Percentiles rank a stretch among this genome's conserved stretches.
These are phyloP conservation scores for Ceratobasidium papillatum DNA, from an alignment of 1,284 basidiomycete species.

Conservation along the genomic window DNA sequence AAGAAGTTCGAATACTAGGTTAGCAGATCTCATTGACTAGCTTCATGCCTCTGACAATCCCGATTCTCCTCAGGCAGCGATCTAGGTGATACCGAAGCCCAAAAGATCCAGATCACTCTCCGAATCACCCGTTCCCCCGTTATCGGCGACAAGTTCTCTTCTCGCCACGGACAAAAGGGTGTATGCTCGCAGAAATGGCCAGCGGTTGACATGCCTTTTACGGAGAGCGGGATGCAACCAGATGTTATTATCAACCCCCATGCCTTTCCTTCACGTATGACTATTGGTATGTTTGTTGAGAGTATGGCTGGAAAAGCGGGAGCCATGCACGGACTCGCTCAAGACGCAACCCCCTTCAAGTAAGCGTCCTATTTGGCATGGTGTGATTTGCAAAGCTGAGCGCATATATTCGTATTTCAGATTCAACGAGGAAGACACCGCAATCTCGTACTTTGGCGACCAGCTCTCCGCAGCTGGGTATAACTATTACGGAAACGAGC, in stretches of 20 bases:
- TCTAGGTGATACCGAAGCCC: constrained; percentile 84
- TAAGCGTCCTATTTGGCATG: constrained; percentile 53
- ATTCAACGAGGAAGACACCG: constrained; percentile 95
- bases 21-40: constrained; percentile 47
- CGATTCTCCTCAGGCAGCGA: constrained; percentile 70
- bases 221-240: constrained; percentile 98
- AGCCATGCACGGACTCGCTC: constrained; percentile 96
- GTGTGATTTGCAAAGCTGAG: background rate
- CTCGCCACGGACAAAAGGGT: constrained; percentile 99
- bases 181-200: constrained; percentile 99
- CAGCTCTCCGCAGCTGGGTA: constrained; percentile 94
- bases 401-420: constrained; percentile 54
- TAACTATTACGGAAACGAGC: constrained; percentile 99
- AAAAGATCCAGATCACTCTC: constrained; percentile 94
- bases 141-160: constrained; percentile 99
- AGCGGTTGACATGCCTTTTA: constrained; percentile 97
- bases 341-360: constrained; percentile 99
- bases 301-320: constrained; percentile 99
- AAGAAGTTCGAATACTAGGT: constrained; percentile 93
- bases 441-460: constrained; percentile 96
- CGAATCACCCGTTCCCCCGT: constrained; percentile 95
- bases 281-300: constrained; percentile 99
- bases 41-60: background rate
- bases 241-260: constrained; percentile 99
- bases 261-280: constrained; percentile 99